Evolutionary conservation across 1,139 yeast species (phyloP).

Genomic region (Tardiomyces blankii): DNA sequence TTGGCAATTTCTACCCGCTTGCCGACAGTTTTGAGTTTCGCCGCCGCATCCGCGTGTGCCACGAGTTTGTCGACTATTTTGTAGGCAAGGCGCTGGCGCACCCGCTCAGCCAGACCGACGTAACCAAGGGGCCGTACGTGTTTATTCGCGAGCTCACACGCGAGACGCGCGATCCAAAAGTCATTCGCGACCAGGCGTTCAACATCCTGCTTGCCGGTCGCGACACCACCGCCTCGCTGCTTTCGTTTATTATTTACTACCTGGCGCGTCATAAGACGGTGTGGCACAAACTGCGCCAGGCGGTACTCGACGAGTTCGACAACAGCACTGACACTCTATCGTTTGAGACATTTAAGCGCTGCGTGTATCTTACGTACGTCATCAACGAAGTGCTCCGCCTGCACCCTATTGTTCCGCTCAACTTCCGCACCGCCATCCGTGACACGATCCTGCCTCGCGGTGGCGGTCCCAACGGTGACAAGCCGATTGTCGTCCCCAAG

Average conservation of each 20-base stretch:
- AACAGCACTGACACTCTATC: conserved; percentile 17
- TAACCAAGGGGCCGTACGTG: conserved; percentile 28
- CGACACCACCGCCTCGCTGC: conserved; percentile 45
- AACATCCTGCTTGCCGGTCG: conserved; percentile 45
- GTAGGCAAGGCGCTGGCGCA: conserved; percentile 18
- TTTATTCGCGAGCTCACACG: conserved; percentile 42
- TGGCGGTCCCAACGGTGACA: conserved; percentile 35
- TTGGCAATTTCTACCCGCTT: conserved; percentile 29
- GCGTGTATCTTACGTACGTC: conserved; percentile 37
- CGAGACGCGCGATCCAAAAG: conserved; percentile 37
- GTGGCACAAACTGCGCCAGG: conserved; percentile 31
- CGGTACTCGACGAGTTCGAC: conserved; percentile 24
- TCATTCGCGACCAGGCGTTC: conserved; percentile 42
- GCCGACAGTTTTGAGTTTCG: conserved; percentile 27
- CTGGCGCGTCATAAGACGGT: conserved; percentile 35
- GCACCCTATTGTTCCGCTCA: conserved; percentile 47
- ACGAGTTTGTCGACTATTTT: conserved; percentile 21
- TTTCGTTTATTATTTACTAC: conserved; percentile 37
- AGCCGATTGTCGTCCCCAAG: conserved; percentile 37
- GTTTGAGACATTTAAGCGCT: conserved; percentile 40
- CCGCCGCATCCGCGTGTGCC: conserved; percentile 12
- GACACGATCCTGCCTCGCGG: conserved; percentile 43
- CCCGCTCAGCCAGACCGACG: conserved; percentile 10
- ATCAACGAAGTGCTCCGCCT: conserved; percentile 42
- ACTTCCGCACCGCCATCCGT: conserved; percentile 35